phyloP scores from a whole-genome alignment of 257 asterid genomes.

The Nyctanthes arbortristis region DNA sequence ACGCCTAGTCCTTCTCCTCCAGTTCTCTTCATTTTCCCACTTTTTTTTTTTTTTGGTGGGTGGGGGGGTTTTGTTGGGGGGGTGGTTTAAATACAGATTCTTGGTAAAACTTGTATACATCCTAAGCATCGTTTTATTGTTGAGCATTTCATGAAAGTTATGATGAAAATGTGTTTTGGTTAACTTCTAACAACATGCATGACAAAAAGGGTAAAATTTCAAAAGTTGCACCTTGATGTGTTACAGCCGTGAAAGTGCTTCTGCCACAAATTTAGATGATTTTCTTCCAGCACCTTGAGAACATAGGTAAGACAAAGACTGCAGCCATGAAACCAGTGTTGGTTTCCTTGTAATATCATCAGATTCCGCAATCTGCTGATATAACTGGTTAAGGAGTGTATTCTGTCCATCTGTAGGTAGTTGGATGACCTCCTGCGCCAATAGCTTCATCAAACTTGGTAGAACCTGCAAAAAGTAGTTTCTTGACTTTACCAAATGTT shows the following conservation, averaged over 20 bases:
- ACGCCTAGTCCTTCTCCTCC: no score
- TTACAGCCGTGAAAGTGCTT: constrained; percentile 20
- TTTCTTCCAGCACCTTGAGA: constrained; percentile 39
- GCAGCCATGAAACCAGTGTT: constrained; percentile 77
- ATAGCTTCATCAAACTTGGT: constrained; percentile 67
- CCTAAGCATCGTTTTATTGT: not conserved
- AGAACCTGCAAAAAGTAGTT: constrained; percentile 52
- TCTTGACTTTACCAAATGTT: constrained; percentile 2
- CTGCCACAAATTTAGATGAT: constrained; percentile 21
- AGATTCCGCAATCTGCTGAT: constrained; percentile 77
- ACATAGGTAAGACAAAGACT: constrained; percentile 73
- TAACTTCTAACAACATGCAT: not conserved
- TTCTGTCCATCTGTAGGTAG: constrained; percentile 58
- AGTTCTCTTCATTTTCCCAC: no score
- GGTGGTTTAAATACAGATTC: not conserved
- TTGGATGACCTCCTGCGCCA: constrained; percentile 59
- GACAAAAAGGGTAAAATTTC: not conserved
- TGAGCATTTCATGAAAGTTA: not conserved
- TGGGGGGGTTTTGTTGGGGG: no score
- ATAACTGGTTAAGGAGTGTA: constrained; percentile 58
- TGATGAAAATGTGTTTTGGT: not conserved
- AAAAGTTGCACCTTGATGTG: not conserved
- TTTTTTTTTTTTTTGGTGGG: no score
- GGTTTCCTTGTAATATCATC: constrained; percentile 85
- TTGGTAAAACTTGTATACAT: not conserved